Percentiles rank a stretch among this genome's conserved stretches.
Evolutionary conservation across 1,284 basidiomycete species (phyloP).

Genomic region (Tetrapyrgos nigripes): DNA sequence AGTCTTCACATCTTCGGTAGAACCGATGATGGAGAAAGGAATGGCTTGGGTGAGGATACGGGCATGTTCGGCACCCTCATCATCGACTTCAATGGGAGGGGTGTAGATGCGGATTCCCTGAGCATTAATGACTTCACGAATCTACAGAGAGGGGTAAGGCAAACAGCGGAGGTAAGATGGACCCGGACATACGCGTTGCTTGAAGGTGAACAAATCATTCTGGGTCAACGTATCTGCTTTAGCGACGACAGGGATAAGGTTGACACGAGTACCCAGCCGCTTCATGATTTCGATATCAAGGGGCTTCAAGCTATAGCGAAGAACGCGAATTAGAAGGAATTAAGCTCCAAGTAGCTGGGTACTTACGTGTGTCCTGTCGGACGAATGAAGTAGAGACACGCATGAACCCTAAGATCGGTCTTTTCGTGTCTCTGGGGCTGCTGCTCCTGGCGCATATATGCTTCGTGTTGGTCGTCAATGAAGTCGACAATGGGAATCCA

Average conservation of each 20-base stretch:
- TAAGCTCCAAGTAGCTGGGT: slow-evolving; percentile 5
- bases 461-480: slow-evolving; percentile 99
- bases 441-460: slow-evolving; percentile 99
- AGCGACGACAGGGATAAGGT: slow-evolving; percentile 97
- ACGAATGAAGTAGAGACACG: slow-evolving; percentile 97
- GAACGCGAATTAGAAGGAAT: slow-evolving; percentile 4
- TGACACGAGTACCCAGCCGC: slow-evolving; percentile 93
- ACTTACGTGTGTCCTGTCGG: slow-evolving; percentile 95
- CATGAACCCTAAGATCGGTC: slow-evolving; percentile 95
- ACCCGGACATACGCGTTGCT: slow-evolving; percentile 77
- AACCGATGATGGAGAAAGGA: slow-evolving; percentile 99
- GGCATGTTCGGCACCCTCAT: slow-evolving; percentile 92
- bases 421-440: slow-evolving; percentile 94
- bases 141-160: slow-evolving; percentile 46
- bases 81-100: slow-evolving; percentile 92
- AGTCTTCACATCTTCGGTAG: slow-evolving; percentile 93
- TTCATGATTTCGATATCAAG: slow-evolving; percentile 99
- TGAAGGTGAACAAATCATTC: slow-evolving; percentile 91
- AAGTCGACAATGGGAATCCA: slow-evolving; percentile 99
- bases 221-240: slow-evolving; percentile 98
- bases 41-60: slow-evolving; percentile 88
- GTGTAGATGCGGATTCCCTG: slow-evolving; percentile 96
- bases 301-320: slow-evolving; percentile 80
- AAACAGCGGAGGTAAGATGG: slow-evolving; percentile 11
- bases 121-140: slow-evolving; percentile 89